Conservation (phyloP, 1,139 yeast species). For the Suhomyces wounanorum region DNA sequence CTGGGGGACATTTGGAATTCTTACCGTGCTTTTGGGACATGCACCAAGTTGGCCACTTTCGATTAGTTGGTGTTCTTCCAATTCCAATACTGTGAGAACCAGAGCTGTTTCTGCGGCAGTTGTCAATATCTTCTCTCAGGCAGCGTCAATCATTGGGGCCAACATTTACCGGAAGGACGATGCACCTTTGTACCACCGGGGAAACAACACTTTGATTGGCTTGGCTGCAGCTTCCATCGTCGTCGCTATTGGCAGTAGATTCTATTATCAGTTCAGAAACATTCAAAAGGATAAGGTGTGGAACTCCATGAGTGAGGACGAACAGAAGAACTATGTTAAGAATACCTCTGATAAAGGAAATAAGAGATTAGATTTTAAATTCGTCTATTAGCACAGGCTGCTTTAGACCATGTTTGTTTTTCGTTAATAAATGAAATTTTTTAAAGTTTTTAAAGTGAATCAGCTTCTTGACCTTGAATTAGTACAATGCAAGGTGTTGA, state of each 20-base stretch:
- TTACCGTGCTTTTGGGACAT: conserved; percentile 22
- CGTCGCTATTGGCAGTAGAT: conserved; percentile 17
- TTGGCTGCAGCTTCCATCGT: conserved; percentile 22
- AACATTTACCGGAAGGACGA: conserved; percentile 32
- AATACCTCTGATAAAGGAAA: conserved; percentile 19
- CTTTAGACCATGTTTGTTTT: neutral
- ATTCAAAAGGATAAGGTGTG: conserved; percentile 16
- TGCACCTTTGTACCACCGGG: conserved; percentile 29
- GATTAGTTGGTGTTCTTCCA: conserved; percentile 25
- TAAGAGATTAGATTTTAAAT: conserved; percentile 23
- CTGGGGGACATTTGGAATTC: conserved; percentile 25
- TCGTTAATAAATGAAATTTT: neutral
- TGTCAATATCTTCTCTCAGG: conserved; percentile 25
- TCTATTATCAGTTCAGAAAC: conserved; percentile 19
- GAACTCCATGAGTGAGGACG: conserved; percentile 17
- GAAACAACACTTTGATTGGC: conserved; percentile 26
- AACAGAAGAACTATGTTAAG: conserved; percentile 15
- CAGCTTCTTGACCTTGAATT: no score
- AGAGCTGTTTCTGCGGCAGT: conserved; percentile 28
- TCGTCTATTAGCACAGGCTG: conserved; percentile 14
- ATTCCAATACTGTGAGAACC: conserved; percentile 23
- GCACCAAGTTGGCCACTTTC: conserved; percentile 24
- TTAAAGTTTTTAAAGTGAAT: no score
- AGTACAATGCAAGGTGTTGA: no score
- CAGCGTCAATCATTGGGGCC: conserved; percentile 20